phyloP scores from a whole-genome alignment of 2,329 filamentous ascomycete genomes.

The Aphanoascus verrucosus region DNA sequence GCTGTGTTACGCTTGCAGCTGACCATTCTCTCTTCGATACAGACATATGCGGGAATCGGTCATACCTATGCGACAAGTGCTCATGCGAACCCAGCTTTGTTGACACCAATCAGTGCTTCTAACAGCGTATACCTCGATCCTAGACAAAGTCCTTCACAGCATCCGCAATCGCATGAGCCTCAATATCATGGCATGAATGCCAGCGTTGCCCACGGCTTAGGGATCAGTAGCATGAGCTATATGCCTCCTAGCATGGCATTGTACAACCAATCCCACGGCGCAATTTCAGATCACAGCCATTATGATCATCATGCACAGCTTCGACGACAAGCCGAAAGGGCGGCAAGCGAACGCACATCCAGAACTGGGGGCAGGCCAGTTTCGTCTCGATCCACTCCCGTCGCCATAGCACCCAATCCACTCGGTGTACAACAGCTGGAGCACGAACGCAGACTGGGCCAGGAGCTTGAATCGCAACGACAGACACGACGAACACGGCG shows the following conservation, averaged over 20 bases:
- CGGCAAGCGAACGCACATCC: conserved; percentile 15
- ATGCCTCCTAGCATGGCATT: conserved; percentile 22
- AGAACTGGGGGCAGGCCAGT: conserved; percentile 18
- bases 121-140: conserved; percentile 26
- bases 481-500: conserved; percentile 15
- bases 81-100: conserved; percentile 23
- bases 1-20: background rate
- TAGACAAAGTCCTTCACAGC: conserved; percentile 27
- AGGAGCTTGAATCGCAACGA: conserved; percentile 20
- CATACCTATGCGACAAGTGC: conserved; percentile 28
- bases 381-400: conserved; percentile 22
- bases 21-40: conserved; percentile 4
- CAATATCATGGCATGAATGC: conserved; percentile 26
- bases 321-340: conserved; percentile 19
- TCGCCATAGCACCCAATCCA: conserved; percentile 32
- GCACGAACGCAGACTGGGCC: conserved; percentile 25
- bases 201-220: conserved; percentile 27
- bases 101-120: conserved; percentile 33
- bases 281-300: conserved; percentile 1
- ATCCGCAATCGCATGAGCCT: conserved; percentile 31
- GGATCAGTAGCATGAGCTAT: conserved; percentile 27
- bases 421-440: conserved; percentile 31
- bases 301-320: conserved; percentile 8
- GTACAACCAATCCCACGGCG: conserved; percentile 17
- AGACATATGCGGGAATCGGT: conserved; percentile 21